phyloP scores from a whole-genome alignment of 2,329 filamentous ascomycete genomes.

The Hymenoscyphus repandus region DNA sequence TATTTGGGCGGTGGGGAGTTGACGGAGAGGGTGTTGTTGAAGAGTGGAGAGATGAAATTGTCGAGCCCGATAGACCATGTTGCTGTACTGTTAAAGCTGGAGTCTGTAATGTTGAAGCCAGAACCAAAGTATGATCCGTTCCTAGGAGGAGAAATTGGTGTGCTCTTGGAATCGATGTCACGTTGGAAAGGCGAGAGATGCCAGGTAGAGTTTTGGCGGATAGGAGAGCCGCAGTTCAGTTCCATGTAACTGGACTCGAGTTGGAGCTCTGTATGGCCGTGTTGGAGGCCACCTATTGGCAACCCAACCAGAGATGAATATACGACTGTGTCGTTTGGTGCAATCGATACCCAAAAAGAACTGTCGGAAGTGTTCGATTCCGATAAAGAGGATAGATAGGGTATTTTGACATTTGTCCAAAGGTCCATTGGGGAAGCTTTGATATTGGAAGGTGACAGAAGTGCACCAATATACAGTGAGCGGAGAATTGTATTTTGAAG shows the following conservation, averaged over 20 bases:
- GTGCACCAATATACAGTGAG: constrained; percentile 6
- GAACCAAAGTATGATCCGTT: constrained; percentile 7
- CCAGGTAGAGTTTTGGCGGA: neutral
- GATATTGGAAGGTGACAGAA: neutral
- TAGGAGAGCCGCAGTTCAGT: constrained; percentile 1
- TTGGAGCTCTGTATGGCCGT: neutral
- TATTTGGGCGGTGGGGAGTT: neutral
- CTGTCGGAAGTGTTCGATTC: neutral
- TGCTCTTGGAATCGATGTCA: neutral
- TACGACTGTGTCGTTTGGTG: neutral
- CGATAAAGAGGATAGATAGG: constrained; percentile 7
- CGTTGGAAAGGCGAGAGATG: neutral
- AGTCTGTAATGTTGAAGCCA: neutral
- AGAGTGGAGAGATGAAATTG: constrained; percentile 5
- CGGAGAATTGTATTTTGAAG: constrained; percentile 1
- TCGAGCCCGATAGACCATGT: constrained; percentile 8
- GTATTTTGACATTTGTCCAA: constrained; percentile 12
- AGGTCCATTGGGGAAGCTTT: constrained; percentile 7
- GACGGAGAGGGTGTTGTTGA: neutral
- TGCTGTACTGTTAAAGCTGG: neutral
- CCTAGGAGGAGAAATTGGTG: neutral
- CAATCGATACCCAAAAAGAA: constrained; percentile 1
- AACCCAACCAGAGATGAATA: constrained; percentile 10
- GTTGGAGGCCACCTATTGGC: constrained; percentile 4
- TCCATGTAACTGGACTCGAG: constrained; percentile 11